Evolutionary conservation across 2,329 filamentous ascomycete genomes (phyloP), one percentile per base, ranked within the genome.

Genomic region (Penicillium corylophilum): DNA sequence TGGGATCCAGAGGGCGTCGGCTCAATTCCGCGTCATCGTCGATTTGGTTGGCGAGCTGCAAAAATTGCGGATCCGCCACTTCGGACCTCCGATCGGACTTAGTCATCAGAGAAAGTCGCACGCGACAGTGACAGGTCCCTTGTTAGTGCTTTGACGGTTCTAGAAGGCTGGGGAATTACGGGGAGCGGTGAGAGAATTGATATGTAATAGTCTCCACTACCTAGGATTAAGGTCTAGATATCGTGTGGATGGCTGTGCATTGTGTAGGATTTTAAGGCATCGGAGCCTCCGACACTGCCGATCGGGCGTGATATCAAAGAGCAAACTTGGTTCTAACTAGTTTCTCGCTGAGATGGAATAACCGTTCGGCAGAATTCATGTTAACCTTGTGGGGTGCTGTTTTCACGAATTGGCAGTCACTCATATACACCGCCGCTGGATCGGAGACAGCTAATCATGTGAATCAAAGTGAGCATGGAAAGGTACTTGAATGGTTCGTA

Each of bases 311-410:
- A 46, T 40, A 39, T 51, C 40, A 51, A 26, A 54, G 48, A n/a
- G 51, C 60, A 56, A 73, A 72, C 39, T 65, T 71, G 59, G 70
- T 65, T 13, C 71, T 66, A 36, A 70, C 69, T 38, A 75, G 54
- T 40, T 69, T 59, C 60, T 76, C 73, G 45, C 70, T 73, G 53
- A 74, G 50, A 47, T 57, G 52, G 68, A 71, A 74, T 46, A 72
- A 57, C 61, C 64, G 69, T 50, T 71, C 68, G 20, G 74, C 70
- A n/a, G 68, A 56, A 43, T 69, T 65, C 6, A 64, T 44, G 54
- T 71, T 66, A 13, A 64, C 69, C 4, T 73, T 71, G 64, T 71
- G 70, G 2, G 67, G 55, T 20, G 55, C 57, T 3, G 65, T 59
- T 44, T 68, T 45, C 61, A 50, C 50, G 26, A 65, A 48, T 48